These are phyloP conservation scores for Termitomyces sp. DNA, from an alignment of 768 basidiomycete species.

Conservation along the genomic window DNA sequence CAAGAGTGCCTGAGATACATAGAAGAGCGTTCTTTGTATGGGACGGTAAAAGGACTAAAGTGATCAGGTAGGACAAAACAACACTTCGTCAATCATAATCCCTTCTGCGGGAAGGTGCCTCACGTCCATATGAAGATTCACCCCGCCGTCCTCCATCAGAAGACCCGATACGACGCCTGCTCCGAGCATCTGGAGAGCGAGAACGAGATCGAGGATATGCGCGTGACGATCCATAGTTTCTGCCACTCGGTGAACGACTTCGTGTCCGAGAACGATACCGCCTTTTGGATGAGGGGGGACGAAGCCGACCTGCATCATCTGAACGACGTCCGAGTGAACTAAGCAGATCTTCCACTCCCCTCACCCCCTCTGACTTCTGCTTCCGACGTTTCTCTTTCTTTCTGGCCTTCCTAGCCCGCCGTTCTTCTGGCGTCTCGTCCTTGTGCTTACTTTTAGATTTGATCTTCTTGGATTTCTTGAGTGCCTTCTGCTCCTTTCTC, in stretches of 20 bases:
- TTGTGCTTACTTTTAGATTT: conserved; percentile 66
- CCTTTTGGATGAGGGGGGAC: conserved; percentile 14
- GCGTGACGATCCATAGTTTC: neutral
- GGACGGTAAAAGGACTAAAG: neutral
- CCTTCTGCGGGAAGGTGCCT: conserved; percentile 8
- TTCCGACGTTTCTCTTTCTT: conserved; percentile 65
- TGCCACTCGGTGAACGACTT: conserved; percentile 14
- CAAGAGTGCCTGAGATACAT: neutral
- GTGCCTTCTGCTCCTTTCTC: conserved; percentile 62
- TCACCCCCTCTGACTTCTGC: conserved; percentile 55
- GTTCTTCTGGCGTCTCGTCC: conserved; percentile 77
- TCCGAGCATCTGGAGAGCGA: conserved; percentile 10
- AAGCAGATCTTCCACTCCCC: conserved; percentile 64
- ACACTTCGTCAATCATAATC: conserved; percentile 11
- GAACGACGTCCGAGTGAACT: conserved; percentile 37
- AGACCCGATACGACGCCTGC: conserved; percentile 3
- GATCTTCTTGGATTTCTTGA: conserved; percentile 56
- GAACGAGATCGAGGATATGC: conserved; percentile 4
- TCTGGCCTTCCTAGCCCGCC: conserved; percentile 65
- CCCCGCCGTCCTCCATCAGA: conserved; percentile 2
- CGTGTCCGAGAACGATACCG: conserved; percentile 12
- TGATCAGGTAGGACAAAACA: neutral
- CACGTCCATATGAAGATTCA: conserved; percentile 4
- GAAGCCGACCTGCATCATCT: conserved; percentile 15
- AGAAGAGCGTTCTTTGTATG: neutral